Evolutionary conservation across 495 filamentous ascomycete species (phyloP), one percentile per base, ranked within the genome.

Genomic region (Penicillium diatomitis): DNA sequence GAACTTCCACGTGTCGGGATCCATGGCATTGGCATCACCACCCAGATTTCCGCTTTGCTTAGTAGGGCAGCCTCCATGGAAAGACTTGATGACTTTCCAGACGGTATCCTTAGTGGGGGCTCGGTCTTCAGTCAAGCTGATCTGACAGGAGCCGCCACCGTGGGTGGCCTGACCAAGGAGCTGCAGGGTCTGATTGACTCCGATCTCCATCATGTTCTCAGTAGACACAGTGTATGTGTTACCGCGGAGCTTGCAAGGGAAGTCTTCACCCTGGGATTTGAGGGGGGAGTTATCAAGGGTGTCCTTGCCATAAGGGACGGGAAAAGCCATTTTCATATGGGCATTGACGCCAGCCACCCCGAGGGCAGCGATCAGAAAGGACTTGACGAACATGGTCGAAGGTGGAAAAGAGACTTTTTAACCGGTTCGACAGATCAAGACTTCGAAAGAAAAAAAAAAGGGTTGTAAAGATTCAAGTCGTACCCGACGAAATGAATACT

Each of bases 71-170:
- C 87, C 87, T 30, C 88, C 87, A 49, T 86, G 74, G 47, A 89
- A 82, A 4, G 84, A 88, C 61, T 91, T 80, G 63, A 92, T 86
- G 54, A 94, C 90, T 65, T 86, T 81, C 78, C 80, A 96, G 11
- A 61, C 45, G 3, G 68, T 64, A 38, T 58, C 45, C 56, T 74
- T 75, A 5, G 72, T 69, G 37, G 81, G 83, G 54, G 74, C 54
- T 46, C 70, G 72, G 52, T 94, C 88, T 48, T 82, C 83, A 31
- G 89, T 90, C 62, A 95, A 69, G 34, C 81, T 84, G 54, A 96
- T 68, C 64, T 96, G 90, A 69, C 90, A 95, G 11, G 86, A 90
- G 20, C 90, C 90, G 44, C 90, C 90, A 42, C 89, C 90, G 61
- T 96, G 90, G 8, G 80, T 79, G 4, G 90, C n/a, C n/a, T n/a